Evolutionary conservation across 2,329 filamentous ascomycete genomes (phyloP).

Genomic region (Exophiala spinifera): DNA sequence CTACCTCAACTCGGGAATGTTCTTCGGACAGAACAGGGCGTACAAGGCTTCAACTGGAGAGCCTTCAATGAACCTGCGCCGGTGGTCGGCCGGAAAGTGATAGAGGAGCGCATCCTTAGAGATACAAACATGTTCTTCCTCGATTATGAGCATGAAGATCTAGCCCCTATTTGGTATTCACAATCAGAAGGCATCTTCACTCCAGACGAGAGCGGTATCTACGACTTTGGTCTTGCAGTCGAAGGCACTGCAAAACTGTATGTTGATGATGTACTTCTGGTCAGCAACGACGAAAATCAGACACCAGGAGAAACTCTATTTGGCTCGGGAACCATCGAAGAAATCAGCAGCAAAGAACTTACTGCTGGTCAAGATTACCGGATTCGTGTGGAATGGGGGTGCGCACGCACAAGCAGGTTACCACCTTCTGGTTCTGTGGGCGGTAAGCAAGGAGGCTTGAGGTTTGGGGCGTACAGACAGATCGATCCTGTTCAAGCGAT

Average conservation of each 20-base stretch:
- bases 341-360: constrained; percentile 57
- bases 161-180: too few species aligned
- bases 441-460: constrained; percentile 50
- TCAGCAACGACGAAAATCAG: constrained; percentile 66
- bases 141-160: too few species aligned
- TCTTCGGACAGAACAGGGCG: too few species aligned
- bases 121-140: constrained; percentile 34
- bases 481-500: constrained; percentile 60
- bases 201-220: constrained; percentile 58
- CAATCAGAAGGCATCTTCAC: constrained; percentile 60
- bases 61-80: too few species aligned
- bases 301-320: constrained; percentile 63
- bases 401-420: too few species aligned
- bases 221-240: constrained; percentile 65
- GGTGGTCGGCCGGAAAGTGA: too few species aligned
- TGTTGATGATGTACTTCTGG: constrained; percentile 59
- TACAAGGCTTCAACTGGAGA: too few species aligned
- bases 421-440: too few species aligned
- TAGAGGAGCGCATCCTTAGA: too few species aligned
- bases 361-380: constrained; percentile 59
- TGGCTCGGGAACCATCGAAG: constrained; percentile 62
- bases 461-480: constrained; percentile 59
- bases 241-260: constrained; percentile 63
- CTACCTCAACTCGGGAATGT: too few species aligned
- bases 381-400: constrained; percentile 57